Conservation (phyloP, 1,284 basidiomycete genomes). For the Cystobasidium slooffiae region DNA sequence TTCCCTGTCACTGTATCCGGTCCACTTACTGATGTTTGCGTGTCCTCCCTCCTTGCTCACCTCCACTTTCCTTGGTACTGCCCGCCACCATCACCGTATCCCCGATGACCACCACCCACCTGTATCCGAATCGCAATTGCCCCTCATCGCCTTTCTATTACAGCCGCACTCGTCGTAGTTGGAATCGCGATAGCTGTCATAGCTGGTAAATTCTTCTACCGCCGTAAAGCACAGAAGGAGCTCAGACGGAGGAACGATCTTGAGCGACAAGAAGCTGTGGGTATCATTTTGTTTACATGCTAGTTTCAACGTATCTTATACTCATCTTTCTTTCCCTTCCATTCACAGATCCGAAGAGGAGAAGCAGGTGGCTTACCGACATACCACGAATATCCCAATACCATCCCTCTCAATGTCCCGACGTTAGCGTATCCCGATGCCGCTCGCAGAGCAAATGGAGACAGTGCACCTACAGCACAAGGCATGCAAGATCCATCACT, state of each 20-base stretch:
- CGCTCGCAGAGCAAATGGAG: slow-evolving; percentile 8
- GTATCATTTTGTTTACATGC: background rate
- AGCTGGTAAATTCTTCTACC: slow-evolving; percentile 28
- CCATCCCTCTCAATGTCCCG: slow-evolving; percentile 29
- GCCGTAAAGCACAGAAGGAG: slow-evolving; percentile 13
- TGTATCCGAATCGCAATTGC: background rate
- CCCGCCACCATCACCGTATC: background rate
- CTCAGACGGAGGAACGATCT: slow-evolving; percentile 9
- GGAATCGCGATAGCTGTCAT: slow-evolving; percentile 27
- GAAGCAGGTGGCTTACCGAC: slow-evolving; percentile 37
- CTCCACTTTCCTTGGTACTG: background rate
- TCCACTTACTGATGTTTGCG: background rate
- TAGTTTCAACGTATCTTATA: background rate
- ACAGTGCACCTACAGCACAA: background rate
- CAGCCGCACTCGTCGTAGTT: slow-evolving; percentile 31
- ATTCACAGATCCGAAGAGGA: slow-evolving; percentile 24
- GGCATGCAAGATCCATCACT: slow-evolving; percentile 12
- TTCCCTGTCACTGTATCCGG: background rate
- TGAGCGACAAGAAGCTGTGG: slow-evolving; percentile 31
- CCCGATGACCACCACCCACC: slow-evolving; percentile 1
- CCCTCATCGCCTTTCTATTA: background rate
- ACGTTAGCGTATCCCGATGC: slow-evolving; percentile 35
- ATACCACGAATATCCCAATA: slow-evolving; percentile 23
- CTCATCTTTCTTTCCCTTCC: background rate
- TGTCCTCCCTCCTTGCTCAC: no score